Conservation (phyloP, 768 basidiomycete species). For the Boletellus sp. region DNA sequence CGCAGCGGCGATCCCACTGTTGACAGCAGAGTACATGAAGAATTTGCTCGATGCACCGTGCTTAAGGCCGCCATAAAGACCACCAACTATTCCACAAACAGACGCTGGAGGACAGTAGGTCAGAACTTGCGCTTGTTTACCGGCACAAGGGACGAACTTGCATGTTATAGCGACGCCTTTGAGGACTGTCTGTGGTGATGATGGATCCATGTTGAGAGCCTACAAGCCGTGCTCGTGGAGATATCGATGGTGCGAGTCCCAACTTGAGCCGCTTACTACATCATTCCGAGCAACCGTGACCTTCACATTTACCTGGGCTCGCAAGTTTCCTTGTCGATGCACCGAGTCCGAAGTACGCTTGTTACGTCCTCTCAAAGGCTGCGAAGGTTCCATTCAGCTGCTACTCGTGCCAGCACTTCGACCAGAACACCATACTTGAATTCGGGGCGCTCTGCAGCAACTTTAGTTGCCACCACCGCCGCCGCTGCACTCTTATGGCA, state of each 20-base stretch:
- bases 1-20: slow-evolving; percentile 66
- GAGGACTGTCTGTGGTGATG: slow-evolving; percentile 42
- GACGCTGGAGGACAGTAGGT: slow-evolving; percentile 45
- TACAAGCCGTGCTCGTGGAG: not conserved
- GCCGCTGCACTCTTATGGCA: slow-evolving; percentile 39
- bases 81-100: slow-evolving; percentile 46
- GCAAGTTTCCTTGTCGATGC: slow-evolving; percentile 7
- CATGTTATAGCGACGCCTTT: slow-evolving; percentile 66
- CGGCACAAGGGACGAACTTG: slow-evolving; percentile 58
- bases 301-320: not conserved
- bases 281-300: not conserved
- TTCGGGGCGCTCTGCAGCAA: slow-evolving; percentile 11
- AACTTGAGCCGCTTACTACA: not conserved
- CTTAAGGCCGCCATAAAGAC: slow-evolving; percentile 44
- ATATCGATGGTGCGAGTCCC: slow-evolving; percentile 1
- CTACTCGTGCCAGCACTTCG: not conserved
- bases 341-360: slow-evolving; percentile 6
- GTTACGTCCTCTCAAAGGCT: slow-evolving; percentile 2
- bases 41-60: slow-evolving; percentile 47
- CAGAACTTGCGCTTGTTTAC: slow-evolving; percentile 11
- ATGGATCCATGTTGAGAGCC: slow-evolving; percentile 26
- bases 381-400: slow-evolving; percentile 7
- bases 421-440: slow-evolving; percentile 1
- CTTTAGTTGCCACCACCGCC: slow-evolving; percentile 18
- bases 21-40: slow-evolving; percentile 60